Evolutionary conservation across 148 eudicot species (phyloP).

Genomic region (Silene uniflora): DNA sequence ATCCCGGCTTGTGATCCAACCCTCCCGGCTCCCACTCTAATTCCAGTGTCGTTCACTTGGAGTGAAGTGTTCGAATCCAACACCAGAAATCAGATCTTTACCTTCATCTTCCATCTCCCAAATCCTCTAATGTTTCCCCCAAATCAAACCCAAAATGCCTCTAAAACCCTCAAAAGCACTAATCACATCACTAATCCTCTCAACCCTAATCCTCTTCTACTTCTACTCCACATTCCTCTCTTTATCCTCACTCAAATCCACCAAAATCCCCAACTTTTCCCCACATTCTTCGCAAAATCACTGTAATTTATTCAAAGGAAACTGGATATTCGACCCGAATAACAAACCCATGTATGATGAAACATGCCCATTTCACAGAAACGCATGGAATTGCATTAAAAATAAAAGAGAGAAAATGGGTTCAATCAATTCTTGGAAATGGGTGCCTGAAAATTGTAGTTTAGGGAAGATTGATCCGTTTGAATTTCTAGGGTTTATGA

Average conservation of each 20-base stretch:
- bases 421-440: constrained; percentile 73
- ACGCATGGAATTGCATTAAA: constrained; percentile 78
- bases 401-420: constrained; percentile 64
- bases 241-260: constrained; percentile 22
- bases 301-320: constrained; percentile 66
- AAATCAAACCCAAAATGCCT: constrained; percentile 37
- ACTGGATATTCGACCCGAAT: constrained; percentile 61
- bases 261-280: constrained; percentile 14
- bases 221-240: constrained; percentile 53
- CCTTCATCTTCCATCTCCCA: constrained; percentile 3
- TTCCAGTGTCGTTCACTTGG: too few relatives aligned
- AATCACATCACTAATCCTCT: constrained; percentile 41
- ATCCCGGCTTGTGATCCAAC: too few relatives aligned
- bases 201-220: constrained; percentile 39
- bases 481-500: constrained; percentile 62
- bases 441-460: constrained; percentile 69
- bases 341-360: constrained; percentile 60
- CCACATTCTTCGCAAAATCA: constrained; percentile 9
- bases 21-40: too few relatives aligned
- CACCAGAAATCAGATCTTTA: constrained; percentile 1
- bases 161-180: constrained; percentile 38
- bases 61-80: background rate
- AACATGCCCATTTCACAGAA: constrained; percentile 82
- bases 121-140: background rate
- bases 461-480: constrained; percentile 56